These are phyloP conservation scores for Hibiscus tridactylites DNA, from an alignment of 345 rosid species.

Conservation along the genomic window DNA sequence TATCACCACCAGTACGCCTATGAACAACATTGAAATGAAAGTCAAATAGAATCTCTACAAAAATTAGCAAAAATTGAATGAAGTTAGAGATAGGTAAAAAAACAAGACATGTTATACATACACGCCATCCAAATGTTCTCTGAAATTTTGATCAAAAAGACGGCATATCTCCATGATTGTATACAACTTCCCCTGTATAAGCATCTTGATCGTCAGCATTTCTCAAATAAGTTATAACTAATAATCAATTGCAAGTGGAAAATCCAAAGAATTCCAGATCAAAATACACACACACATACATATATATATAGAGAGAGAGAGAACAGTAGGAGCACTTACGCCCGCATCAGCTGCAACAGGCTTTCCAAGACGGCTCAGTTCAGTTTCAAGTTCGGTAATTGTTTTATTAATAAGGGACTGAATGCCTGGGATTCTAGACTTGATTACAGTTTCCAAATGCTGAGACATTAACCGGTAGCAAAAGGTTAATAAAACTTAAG, in stretches of 20 bases:
- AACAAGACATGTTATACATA: conserved; percentile 23
- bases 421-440: conserved; percentile 89
- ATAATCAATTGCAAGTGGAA: background rate
- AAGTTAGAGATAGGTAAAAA: conserved; percentile 1
- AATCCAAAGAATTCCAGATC: conserved; percentile 1
- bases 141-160: conserved; percentile 83
- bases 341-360: conserved; percentile 99
- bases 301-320: background rate
- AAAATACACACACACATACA: background rate
- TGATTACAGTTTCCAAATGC: conserved; percentile 98
- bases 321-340: conserved; percentile 34
- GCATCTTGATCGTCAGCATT: conserved; percentile 15
- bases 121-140: conserved; percentile 99
- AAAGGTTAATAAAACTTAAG: conserved; percentile 5
- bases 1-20: conserved; percentile 99
- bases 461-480: conserved; percentile 25
- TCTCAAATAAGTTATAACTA: conserved; percentile 5
- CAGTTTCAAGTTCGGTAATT: conserved; percentile 72
- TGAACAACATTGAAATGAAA: background rate
- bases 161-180: conserved; percentile 98
- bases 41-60: background rate
- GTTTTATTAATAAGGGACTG: conserved; percentile 95
- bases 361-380: conserved; percentile 91
- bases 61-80: background rate
- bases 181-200: conserved; percentile 83